Conservation (phyloP, 1,139 yeast genomes). For the Martiniozyma asiatica region DNA sequence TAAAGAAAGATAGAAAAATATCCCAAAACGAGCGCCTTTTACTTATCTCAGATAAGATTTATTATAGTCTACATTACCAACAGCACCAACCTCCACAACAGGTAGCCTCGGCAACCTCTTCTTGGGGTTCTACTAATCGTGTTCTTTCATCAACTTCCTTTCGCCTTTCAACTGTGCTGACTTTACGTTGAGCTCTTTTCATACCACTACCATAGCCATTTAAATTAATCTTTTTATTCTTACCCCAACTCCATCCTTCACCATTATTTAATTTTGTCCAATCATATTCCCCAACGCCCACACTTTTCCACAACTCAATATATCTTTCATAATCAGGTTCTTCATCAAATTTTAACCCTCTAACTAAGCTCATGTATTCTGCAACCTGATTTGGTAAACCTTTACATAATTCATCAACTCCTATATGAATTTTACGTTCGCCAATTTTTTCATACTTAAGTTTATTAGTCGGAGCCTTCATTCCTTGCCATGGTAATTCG, state of each 20-base stretch:
- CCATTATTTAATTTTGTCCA: slow-evolving; percentile 93
- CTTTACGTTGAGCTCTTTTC: slow-evolving; percentile 2
- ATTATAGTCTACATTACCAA: no score
- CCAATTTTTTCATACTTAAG: slow-evolving; percentile 72
- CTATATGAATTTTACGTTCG: slow-evolving; percentile 29
- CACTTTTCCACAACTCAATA: slow-evolving; percentile 62
- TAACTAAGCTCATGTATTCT: slow-evolving; percentile 71
- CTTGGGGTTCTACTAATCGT: slow-evolving; percentile 1
- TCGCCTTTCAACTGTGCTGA: slow-evolving; percentile 1
- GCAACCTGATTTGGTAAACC: slow-evolving; percentile 84
- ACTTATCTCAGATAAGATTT: no score
- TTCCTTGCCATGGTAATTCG: slow-evolving; percentile 46
- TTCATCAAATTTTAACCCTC: slow-evolving; percentile 49
- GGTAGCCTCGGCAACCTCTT: no score
- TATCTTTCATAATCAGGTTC: slow-evolving; percentile 52
- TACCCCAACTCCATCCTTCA: slow-evolving; percentile 78
- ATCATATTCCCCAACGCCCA: slow-evolving; percentile 40
- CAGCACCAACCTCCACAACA: no score
- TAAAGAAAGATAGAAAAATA: no score
- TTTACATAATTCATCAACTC: slow-evolving; percentile 64
- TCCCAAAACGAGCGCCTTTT: no score
- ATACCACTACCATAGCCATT: slow-evolving; percentile 68
- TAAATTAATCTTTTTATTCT: slow-evolving; percentile 77
- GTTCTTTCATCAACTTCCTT: slow-evolving; percentile 2
- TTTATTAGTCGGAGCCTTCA: slow-evolving; percentile 70